Evolutionary conservation across 306 rosid genomes (phyloP), one percentile per base, ranked within the genome.

Genomic region (Vigna trinervia): DNA sequence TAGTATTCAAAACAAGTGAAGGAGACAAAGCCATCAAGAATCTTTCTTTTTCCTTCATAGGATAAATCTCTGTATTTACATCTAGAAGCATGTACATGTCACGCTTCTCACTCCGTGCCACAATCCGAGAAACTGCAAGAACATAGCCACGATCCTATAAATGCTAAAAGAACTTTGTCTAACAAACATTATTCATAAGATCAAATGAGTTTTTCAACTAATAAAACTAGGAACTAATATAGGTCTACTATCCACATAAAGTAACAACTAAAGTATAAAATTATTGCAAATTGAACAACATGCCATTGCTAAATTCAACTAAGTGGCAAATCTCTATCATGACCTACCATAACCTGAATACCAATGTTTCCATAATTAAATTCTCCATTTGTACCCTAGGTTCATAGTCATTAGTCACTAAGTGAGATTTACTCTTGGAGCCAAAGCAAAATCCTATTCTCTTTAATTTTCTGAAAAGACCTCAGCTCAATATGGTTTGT

Each of bases 51-150:
- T 78, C 74, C 5, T 68, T 82, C 77, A 92, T 77, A 8, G 96
- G 96, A 86, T 92, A 95, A 78, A 95, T 86, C 84, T 95, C 95
- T 0, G 96, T 84, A 78, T 92, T 90, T 71, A 92, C 90, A 77
- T 95, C 97, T 32, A 92, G 86, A 46, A 74, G 90, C 88, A 92
- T 78, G 77, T 72, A 8, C 85, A 87, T 90, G 76, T 77, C 90
- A 69, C 72, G 69, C 84, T 90, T 95, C 89, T 95, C 96, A 75
- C 98, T 88, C 20, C 50, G 69, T 50, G 93, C 97, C n/a, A 82
- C 90, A 50, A 95, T 80, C 81, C 96, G 84, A 48, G 93, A 90
- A 74, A 95, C 5, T 57, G 38, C 38, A 34, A 34, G 6, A 34
- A 34, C 5, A 34, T 34, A 34, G 6, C 38, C 1, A 34, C 38